phyloP scores from a whole-genome alignment of 2,329 filamentous ascomycete genomes.

The Fusarium tjaetaba region DNA sequence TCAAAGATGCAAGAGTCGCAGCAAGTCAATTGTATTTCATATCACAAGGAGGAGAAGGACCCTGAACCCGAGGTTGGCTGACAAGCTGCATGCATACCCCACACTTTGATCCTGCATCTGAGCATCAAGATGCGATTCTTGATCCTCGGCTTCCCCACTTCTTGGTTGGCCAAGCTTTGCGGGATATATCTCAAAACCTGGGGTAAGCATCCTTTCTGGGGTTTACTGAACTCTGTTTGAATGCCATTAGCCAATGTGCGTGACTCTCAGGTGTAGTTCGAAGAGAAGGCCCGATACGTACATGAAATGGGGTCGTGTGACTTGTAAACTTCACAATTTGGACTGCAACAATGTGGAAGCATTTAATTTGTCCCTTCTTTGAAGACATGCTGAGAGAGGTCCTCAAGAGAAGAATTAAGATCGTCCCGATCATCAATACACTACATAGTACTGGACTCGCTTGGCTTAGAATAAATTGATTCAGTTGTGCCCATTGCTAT shows the following conservation, averaged over 20 bases:
- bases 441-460: fast-evolving
- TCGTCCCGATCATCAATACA: fast-evolving
- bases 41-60: background rate
- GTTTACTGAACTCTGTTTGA: background rate
- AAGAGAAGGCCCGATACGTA: background rate
- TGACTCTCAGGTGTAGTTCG: no score
- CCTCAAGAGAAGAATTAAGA: no score
- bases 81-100: background rate
- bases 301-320: background rate
- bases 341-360: fast-evolving
- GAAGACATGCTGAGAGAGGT: background rate
- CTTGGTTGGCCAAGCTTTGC: background rate
- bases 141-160: background rate
- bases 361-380: background rate
- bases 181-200: background rate
- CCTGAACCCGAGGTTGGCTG: background rate
- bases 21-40: background rate
- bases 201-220: background rate
- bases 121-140: background rate
- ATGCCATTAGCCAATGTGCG: background rate
- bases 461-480: fast-evolving
- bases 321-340: fast-evolving
- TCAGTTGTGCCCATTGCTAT: fast-evolving
- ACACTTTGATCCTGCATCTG: background rate
- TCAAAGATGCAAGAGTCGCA: background rate